Evolutionary conservation across 2,329 filamentous ascomycete species (phyloP).

Genomic region (Geosmithia putterillii): DNA sequence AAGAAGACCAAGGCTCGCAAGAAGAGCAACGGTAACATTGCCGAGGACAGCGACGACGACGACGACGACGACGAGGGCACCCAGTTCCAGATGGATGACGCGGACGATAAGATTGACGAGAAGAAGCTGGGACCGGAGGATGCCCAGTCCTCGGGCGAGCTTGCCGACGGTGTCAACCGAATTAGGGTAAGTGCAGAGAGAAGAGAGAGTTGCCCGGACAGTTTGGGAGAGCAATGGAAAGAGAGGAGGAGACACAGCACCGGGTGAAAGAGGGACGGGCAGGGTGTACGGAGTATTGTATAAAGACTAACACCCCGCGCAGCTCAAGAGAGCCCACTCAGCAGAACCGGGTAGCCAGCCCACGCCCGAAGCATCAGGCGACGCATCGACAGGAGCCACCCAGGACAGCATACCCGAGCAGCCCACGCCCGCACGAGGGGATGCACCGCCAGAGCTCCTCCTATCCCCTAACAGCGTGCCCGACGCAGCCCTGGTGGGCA

Average conservation of each 20-base stretch:
- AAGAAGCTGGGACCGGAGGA: conserved; percentile 57
- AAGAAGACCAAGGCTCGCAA: conserved; percentile 44
- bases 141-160: conserved; percentile 57
- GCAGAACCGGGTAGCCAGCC: conserved; percentile 47
- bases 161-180: conserved; percentile 69
- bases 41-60: conserved; percentile 64
- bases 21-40: conserved; percentile 55
- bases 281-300: neutral
- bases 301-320: conserved; percentile 7
- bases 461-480: conserved; percentile 16
- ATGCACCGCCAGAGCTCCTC: conserved; percentile 9
- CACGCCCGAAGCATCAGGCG: conserved; percentile 25
- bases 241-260: no score
- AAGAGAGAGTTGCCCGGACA: neutral
- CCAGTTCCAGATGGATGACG: conserved; percentile 43
- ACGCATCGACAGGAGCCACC: conserved; percentile 18
- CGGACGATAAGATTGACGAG: conserved; percentile 6
- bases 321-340: conserved; percentile 76
- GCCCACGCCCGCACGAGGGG: conserved; percentile 4
- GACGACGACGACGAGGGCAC: conserved; percentile 55
- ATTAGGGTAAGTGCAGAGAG: conserved; percentile 60
- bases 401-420: neutral
- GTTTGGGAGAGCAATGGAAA: neutral
- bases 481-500: conserved; percentile 40
- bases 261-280: neutral